A percentile compares a stretch with the other conserved stretches of the same genome.
These are phyloP conservation scores for Cryptosporidium sp. DNA, from an alignment of 169 alveolate genomes.

Conservation along the genomic window DNA sequence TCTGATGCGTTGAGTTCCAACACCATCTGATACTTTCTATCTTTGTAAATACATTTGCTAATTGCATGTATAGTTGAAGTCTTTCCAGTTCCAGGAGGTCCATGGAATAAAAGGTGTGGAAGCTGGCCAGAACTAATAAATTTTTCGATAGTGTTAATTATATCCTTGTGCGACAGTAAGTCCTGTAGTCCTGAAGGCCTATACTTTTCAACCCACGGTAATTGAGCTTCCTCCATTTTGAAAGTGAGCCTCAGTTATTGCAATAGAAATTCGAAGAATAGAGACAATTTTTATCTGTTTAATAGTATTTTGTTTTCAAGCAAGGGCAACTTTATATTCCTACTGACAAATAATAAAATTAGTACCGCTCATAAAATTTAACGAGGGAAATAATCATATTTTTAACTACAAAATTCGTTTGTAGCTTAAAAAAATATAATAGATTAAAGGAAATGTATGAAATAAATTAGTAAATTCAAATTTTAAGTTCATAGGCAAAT, in stretches of 20 bases:
- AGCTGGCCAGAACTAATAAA: slow-evolving; percentile 94
- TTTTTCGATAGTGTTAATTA: slow-evolving; percentile 91
- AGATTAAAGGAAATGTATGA: neutral
- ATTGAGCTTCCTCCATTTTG: slow-evolving; percentile 54
- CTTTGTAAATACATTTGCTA: slow-evolving; percentile 93
- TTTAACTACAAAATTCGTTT: neutral
- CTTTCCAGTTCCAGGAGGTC: slow-evolving; percentile 98
- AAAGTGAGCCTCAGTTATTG: neutral
- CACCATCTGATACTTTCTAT: slow-evolving; percentile 82
- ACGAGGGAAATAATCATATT: neutral
- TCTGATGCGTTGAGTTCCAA: slow-evolving; percentile 98
- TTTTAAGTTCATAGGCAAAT: neutral
- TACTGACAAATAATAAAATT: neutral
- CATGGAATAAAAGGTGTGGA: slow-evolving; percentile 95
- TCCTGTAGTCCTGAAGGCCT: slow-evolving; percentile 94
- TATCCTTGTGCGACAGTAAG: slow-evolving; percentile 94
- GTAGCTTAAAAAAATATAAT: neutral
- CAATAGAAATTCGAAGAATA: neutral
- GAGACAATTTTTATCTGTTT: neutral
- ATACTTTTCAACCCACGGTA: slow-evolving; percentile 94
- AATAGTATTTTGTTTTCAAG: neutral
- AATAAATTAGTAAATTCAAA: neutral
- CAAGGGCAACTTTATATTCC: neutral
- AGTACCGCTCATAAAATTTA: slow-evolving; percentile 2
- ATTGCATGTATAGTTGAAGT: slow-evolving; percentile 94